Percentiles rank a stretch among this genome's conserved stretches.
phyloP scores from a whole-genome alignment of 2,329 filamentous ascomycete genomes.

The Calonectria hongkongensis region DNA sequence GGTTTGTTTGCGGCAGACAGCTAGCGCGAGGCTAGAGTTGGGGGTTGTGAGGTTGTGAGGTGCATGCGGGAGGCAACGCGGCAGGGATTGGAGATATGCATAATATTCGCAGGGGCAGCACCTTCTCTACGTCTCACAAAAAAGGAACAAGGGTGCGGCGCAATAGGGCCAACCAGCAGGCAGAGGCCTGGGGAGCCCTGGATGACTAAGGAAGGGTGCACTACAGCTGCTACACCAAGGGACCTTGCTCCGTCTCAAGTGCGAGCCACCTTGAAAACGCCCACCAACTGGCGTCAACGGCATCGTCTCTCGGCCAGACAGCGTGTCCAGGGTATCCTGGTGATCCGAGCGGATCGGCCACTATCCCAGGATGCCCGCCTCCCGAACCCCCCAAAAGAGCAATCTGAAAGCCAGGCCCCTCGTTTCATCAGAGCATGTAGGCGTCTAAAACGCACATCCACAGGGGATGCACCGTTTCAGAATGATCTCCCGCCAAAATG shows the following conservation, averaged over 20 bases:
- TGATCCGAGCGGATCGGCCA: constrained; percentile 30
- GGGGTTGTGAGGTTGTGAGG: constrained; percentile 12
- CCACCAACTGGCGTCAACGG: constrained; percentile 13
- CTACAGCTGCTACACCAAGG: constrained; percentile 37
- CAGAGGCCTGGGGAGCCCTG: not conserved
- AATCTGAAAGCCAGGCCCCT: constrained; percentile 30
- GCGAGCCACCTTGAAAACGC: constrained; percentile 8
- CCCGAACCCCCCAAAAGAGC: constrained; percentile 29
- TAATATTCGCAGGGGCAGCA: constrained; percentile 43
- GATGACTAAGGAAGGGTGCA: constrained; percentile 38
- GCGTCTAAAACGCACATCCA: constrained; percentile 31
- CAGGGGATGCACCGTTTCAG: constrained; percentile 34
- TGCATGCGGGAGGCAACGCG: not conserved
- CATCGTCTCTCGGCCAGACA: constrained; percentile 14
- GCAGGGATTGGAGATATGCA: constrained; percentile 35
- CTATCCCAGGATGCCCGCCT: constrained; percentile 9
- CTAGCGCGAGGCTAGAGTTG: constrained; percentile 10
- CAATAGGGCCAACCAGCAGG: constrained; percentile 18
- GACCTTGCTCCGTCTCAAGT: constrained; percentile 48
- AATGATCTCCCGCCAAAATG: constrained; percentile 29
- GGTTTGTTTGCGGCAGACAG: constrained; percentile 23
- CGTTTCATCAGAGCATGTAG: constrained; percentile 33
- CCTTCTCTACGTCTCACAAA: constrained; percentile 36
- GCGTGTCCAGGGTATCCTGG: constrained; percentile 11
- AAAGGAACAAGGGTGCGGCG: constrained; percentile 26